These are phyloP conservation scores for Catunica adiposa DNA, from an alignment of 2,329 filamentous ascomycete genomes.

Conservation along the genomic window DNA sequence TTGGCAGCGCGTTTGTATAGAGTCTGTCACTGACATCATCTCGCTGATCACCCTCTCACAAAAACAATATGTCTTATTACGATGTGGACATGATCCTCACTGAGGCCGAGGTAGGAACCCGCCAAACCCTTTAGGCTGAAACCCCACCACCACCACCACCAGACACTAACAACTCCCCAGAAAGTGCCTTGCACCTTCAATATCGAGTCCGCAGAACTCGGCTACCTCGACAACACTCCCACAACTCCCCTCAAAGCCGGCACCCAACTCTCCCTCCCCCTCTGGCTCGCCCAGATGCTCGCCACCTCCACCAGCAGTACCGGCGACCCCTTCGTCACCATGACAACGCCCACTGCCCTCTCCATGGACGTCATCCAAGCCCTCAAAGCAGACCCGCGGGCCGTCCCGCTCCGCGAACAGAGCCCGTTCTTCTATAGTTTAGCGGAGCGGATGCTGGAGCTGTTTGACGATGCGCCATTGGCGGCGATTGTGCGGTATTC, in stretches of 20 bases:
- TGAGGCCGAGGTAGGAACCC: slow-evolving; percentile 51
- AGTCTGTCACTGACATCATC: background rate
- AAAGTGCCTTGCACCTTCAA: slow-evolving; percentile 96
- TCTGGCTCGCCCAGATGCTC: slow-evolving; percentile 93
- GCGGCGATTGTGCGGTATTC: slow-evolving; percentile 60
- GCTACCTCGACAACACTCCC: slow-evolving; percentile 75
- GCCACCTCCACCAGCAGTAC: slow-evolving; percentile 43
- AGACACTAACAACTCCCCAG: slow-evolving; percentile 26
- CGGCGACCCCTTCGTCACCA: slow-evolving; percentile 44
- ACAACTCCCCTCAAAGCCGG: slow-evolving; percentile 55
- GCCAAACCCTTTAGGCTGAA: background rate
- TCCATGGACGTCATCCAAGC: slow-evolving; percentile 71
- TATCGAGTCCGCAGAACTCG: slow-evolving; percentile 70
- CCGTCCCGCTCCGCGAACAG: slow-evolving; percentile 68
- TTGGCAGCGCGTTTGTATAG: background rate
- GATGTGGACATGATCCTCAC: slow-evolving; percentile 72
- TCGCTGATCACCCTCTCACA: background rate
- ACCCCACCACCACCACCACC: background rate
- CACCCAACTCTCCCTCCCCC: slow-evolving; percentile 64
- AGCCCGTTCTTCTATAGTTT: slow-evolving; percentile 79
- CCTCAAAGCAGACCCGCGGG: slow-evolving; percentile 73
- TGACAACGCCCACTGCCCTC: slow-evolving; percentile 67
- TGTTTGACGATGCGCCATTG: slow-evolving; percentile 70
- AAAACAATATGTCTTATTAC: slow-evolving; percentile 54
- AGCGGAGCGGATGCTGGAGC: slow-evolving; percentile 67